Percentiles rank a stretch among this genome's conserved stretches.
These are phyloP conservation scores for Tripidium arundinaceum DNA, from an alignment of 202 grass and related monocot species.

Conservation along the genomic window DNA sequence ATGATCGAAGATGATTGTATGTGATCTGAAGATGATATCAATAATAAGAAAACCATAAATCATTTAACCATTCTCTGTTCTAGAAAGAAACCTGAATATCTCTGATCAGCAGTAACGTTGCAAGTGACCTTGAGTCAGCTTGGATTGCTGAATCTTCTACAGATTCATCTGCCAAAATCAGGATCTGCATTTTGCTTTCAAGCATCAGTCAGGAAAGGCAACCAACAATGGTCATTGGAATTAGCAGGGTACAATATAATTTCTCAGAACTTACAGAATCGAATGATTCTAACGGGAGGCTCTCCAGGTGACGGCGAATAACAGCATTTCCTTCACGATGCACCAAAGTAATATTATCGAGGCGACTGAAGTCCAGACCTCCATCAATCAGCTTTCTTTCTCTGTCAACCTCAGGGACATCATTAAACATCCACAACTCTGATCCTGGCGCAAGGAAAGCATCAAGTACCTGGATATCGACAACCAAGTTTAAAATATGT, in stretches of 20 bases:
- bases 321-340: slow-evolving; percentile 75
- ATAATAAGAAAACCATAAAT: neutral
- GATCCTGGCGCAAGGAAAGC: slow-evolving; percentile 65
- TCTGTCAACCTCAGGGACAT: slow-evolving; percentile 63
- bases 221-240: neutral
- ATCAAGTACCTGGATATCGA: slow-evolving; percentile 65
- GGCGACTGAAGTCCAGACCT: slow-evolving; percentile 59
- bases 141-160: slow-evolving; percentile 79
- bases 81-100: slow-evolving; percentile 69
- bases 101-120: slow-evolving; percentile 62
- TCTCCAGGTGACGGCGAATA: slow-evolving; percentile 65
- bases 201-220: slow-evolving; percentile 21
- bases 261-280: slow-evolving; percentile 54
- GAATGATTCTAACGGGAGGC: slow-evolving; percentile 71
- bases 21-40: neutral
- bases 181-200: slow-evolving; percentile 44
- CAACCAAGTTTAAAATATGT: slow-evolving; percentile 30
- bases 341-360: slow-evolving; percentile 65
- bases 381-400: slow-evolving; percentile 56
- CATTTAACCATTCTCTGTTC: neutral
- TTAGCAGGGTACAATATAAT: neutral
- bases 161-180: slow-evolving; percentile 75
- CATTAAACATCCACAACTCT: slow-evolving; percentile 82
- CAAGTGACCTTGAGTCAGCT: slow-evolving; percentile 76
- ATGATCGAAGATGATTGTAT: neutral